These are phyloP conservation scores for Debaryomycetaceae sp. DNA, from an alignment of 1,139 yeast genomes.

Conservation along the genomic window DNA sequence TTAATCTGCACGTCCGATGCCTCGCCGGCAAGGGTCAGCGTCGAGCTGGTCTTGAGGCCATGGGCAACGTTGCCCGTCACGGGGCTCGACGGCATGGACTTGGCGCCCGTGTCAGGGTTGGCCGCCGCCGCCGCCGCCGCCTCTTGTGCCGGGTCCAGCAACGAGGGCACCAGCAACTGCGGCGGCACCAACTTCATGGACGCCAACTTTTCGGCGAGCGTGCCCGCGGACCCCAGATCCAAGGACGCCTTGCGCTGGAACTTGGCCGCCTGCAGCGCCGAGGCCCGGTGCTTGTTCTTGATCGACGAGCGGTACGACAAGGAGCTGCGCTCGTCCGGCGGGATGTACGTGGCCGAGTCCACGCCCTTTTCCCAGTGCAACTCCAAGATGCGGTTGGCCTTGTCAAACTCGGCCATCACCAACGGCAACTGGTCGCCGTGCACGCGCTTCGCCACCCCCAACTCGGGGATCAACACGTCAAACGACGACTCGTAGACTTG, in stretches of 20 bases:
- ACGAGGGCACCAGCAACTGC: slow-evolving; percentile 28
- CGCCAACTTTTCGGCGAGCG: slow-evolving; percentile 36
- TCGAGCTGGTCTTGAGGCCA: slow-evolving; percentile 15
- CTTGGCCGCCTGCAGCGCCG: slow-evolving; percentile 62
- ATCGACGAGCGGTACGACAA: slow-evolving; percentile 69
- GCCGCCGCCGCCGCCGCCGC: slow-evolving; percentile 1
- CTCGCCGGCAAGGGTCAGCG: slow-evolving; percentile 10
- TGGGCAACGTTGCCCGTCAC: slow-evolving; percentile 15
- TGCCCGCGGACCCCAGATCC: slow-evolving; percentile 27
- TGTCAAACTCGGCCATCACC: slow-evolving; percentile 85
- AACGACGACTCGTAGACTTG: slow-evolving; percentile 95
- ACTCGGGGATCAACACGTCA: slow-evolving; percentile 87
- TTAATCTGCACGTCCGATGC: slow-evolving; percentile 12
- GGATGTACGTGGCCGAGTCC: slow-evolving; percentile 84
- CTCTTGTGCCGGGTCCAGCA: slow-evolving; percentile 3
- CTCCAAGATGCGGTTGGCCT: slow-evolving; percentile 55
- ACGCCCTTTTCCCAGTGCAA: slow-evolving; percentile 87
- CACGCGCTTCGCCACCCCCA: slow-evolving; percentile 94
- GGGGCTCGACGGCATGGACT: slow-evolving; percentile 21
- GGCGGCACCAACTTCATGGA: slow-evolving; percentile 46
- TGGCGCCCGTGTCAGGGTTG: slow-evolving; percentile 4
- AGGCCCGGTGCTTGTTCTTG: slow-evolving; percentile 66
- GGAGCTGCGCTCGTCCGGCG: slow-evolving; percentile 75
- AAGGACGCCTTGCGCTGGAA: slow-evolving; percentile 29
- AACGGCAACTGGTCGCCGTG: slow-evolving; percentile 96